Conservation (phyloP, 2,329 filamentous ascomycete species). For the Neonectria sp. region DNA sequence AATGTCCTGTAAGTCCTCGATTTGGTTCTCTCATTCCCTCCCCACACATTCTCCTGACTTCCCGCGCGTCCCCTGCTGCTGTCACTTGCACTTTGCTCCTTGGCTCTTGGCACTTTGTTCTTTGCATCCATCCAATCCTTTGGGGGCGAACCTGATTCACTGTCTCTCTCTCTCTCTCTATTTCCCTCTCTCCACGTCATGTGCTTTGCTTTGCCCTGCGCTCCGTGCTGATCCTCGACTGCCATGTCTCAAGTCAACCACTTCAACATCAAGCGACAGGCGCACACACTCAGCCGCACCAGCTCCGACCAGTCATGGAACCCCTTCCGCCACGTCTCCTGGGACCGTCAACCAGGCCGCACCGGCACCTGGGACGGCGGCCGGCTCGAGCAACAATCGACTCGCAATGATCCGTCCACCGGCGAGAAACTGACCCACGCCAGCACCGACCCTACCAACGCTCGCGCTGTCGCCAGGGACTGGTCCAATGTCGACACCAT, state of each 20-base stretch:
- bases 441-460: constrained; percentile 51
- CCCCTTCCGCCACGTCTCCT: constrained; percentile 61
- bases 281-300: constrained; percentile 59
- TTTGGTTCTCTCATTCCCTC: not conserved
- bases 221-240: not conserved
- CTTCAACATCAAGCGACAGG: constrained; percentile 61
- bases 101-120: not conserved
- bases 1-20: constrained; percentile 22
- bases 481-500: constrained; percentile 47
- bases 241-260: constrained; percentile 59
- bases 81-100: not conserved
- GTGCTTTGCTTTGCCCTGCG: not conserved
- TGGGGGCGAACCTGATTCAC: constrained; percentile 2
- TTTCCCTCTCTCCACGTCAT: not conserved
- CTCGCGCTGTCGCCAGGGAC: constrained; percentile 40
- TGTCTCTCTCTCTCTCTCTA: not conserved
- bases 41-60: not conserved
- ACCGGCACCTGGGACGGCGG: constrained; percentile 55
- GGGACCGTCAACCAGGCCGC: constrained; percentile 49
- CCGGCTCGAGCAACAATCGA: constrained; percentile 51
- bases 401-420: constrained; percentile 35
- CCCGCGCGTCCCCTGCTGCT: not conserved
- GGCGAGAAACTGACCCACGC: constrained; percentile 55
- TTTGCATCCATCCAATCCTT: constrained; percentile 2
- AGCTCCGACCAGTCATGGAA: constrained; percentile 59